A percentile compares a stretch with the other conserved stretches of the same genome.
phyloP scores from a whole-genome alignment of 2,329 filamentous ascomycete species.

The Talaromyces sp. region DNA sequence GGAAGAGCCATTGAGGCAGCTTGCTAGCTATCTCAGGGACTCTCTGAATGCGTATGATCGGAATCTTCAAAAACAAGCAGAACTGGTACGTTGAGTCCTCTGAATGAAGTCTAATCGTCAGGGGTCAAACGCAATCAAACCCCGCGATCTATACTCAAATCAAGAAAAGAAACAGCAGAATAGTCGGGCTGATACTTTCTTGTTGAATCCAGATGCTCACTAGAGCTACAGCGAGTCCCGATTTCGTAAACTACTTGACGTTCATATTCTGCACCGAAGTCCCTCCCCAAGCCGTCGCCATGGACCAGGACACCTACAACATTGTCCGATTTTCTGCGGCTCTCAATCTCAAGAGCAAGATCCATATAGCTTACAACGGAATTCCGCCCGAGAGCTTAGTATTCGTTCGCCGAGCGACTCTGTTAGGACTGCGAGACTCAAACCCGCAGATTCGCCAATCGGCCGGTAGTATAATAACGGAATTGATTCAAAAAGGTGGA shows the following conservation, averaged over 20 bases:
- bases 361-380: constrained; percentile 70
- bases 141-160: background rate
- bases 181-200: background rate
- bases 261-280: constrained; percentile 78
- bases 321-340: constrained; percentile 82
- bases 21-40: constrained; percentile 85
- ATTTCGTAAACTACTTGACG: constrained; percentile 96
- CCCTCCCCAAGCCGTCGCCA: constrained; percentile 54
- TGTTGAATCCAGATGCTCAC: constrained; percentile 71
- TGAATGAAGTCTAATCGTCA: background rate
- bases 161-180: background rate
- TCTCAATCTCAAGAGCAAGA: constrained; percentile 94
- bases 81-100: constrained; percentile 57
- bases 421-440: constrained; percentile 76
- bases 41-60: constrained; percentile 83
- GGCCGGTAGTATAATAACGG: constrained; percentile 90
- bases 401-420: constrained; percentile 76
- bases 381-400: constrained; percentile 71
- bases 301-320: constrained; percentile 64
- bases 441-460: constrained; percentile 81
- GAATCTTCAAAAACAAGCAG: constrained; percentile 81
- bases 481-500: constrained; percentile 80
- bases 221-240: constrained; percentile 82
- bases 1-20: constrained; percentile 81
- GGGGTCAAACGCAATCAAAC: background rate